Base-by-base conservation (phyloP, 495 filamentous ascomycete species). In the Astrothelium macrocarpum region DNA sequence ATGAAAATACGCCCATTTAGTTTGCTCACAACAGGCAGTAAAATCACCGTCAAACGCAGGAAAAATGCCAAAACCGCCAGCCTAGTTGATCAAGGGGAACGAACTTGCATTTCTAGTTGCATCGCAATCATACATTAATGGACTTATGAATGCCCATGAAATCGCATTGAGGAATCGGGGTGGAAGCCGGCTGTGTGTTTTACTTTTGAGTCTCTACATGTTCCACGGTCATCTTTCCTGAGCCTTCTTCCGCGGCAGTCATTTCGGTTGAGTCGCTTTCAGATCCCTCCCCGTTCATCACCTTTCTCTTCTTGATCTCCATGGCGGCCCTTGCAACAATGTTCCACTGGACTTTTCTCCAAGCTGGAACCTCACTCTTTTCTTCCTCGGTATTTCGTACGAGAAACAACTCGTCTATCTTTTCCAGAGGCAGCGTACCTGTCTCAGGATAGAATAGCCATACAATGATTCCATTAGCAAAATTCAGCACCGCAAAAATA, bases 401-500 rank as follows among this genome's bases (percentile, higher is more conserved):
- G 20, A 49, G 5, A 20, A 49, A 49, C 0, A 49, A 20, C 20
- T 49, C 45, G 20, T 49, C 45, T 16, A 49, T 49, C 45, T 20
- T 49, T 23, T 49, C 45, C 20, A 49, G 20, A 9, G 45, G 45
- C 45, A 49, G 45, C 45, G 11, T 18, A 49, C 45, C n/a, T 16
- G 45, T 49, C 45, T 49, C 45, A 9, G 45, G 45, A 49, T 49
- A 49, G 45, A 49, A 49, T 9, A 49, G 11, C 10, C 10, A 49
- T 5, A 49, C 45, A 20, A 49, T 49, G 11, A 49, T 5, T 18
- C 11, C 45, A 23, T 49, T 49, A 5, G 45, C 1, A 18, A 49
- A 18, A 18, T 49, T 49, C 45, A 49, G 45, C 10, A 49, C 45
- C 31, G 68, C 71, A 56, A 74, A 74, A 56, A 74, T 72, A 36